Percentiles rank a stretch among this genome's conserved stretches.
Evolutionary conservation across 2,329 filamentous ascomycete species (phyloP).

Genomic region (Fusarium proliferatum): DNA sequence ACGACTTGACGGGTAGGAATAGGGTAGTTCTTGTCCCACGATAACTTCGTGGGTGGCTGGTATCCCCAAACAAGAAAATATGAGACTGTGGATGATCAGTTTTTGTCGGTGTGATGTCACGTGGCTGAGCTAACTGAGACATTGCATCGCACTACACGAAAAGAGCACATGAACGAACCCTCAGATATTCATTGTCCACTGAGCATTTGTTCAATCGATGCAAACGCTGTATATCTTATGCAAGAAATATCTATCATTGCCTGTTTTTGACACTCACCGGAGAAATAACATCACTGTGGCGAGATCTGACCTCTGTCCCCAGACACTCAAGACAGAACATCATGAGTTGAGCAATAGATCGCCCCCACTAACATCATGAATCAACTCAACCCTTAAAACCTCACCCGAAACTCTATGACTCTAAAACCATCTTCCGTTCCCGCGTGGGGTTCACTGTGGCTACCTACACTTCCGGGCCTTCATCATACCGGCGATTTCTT

Average conservation of each 20-base stretch:
- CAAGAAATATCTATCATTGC: slow-evolving; percentile 3
- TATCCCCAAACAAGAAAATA: slow-evolving; percentile 16
- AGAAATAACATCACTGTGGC: slow-evolving; percentile 18
- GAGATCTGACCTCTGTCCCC: not conserved
- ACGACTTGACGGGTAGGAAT: slow-evolving; percentile 32
- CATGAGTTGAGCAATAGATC: not conserved
- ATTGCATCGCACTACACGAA: not conserved
- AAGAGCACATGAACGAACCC: not conserved
- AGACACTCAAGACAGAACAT: not conserved
- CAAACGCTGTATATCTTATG: slow-evolving; percentile 1
- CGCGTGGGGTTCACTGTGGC: slow-evolving; percentile 9
- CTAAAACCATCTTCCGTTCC: not conserved
- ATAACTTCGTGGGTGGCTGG: slow-evolving; percentile 34
- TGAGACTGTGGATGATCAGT: slow-evolving; percentile 25
- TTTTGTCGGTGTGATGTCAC: slow-evolving; percentile 46
- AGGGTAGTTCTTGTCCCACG: slow-evolving; percentile 11
- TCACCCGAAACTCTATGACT: not conserved
- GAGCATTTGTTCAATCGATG: not conserved
- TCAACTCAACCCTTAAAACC: not conserved
- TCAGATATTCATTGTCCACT: slow-evolving; percentile 1
- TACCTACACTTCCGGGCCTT: slow-evolving; percentile 11
- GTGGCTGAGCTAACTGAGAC: slow-evolving; percentile 36
- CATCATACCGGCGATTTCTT: slow-evolving; percentile 22
- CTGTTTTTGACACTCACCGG: not conserved
- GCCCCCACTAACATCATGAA: not conserved